Evolutionary conservation across 78 protist species (phyloP), one percentile per base, ranked within the genome.

Genomic region (Dictyostelium purpureum): DNA sequence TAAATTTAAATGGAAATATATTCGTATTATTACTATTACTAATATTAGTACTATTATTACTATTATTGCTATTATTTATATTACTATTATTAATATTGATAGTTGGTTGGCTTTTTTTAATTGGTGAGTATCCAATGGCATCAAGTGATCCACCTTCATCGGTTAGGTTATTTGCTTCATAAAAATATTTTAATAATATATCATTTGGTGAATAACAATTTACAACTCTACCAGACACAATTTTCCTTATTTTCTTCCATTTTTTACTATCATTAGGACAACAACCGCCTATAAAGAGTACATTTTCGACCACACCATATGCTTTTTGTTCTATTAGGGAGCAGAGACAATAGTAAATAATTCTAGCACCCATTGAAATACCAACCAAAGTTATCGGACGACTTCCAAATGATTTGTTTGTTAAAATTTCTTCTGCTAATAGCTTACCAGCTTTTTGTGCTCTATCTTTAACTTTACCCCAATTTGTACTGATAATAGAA

Each of bases 321-420:
- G 63, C 61, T 38, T 87, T 88, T 33, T 87, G 33, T 9, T 49
- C 83, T 49, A 57, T 1, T 42, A 94, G 45, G 26, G 94, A 95
- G 28, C 75, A 59, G 7, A 94, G 83, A 94, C 95, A 91, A 51
- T 45, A 54, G 67, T 78, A 94, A 19, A 94, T 94, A 21, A 95
- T 35, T 21, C 96, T 35, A 47, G 93, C 90, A 47, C 97, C 97
- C 77, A 88, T 77, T 21, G 95, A 90, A 6, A 70, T 49, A 18
- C 96, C 97, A 35, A 87, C 74, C 63, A 95, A 49, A 37, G 93
- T 78, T 2, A 95, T 93, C 37, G 97, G 97, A 11, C 97, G 65
- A n/a, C 12, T 67, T 28, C 97, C 97, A 75, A 90, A 90, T 35
- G 83, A 4, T 14, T 28, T 49, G 10, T n/a, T 14, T 26, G 31